Evolutionary conservation across 176 grass and related monocot species (phyloP).

Genomic region (Typha latifolia): DNA sequence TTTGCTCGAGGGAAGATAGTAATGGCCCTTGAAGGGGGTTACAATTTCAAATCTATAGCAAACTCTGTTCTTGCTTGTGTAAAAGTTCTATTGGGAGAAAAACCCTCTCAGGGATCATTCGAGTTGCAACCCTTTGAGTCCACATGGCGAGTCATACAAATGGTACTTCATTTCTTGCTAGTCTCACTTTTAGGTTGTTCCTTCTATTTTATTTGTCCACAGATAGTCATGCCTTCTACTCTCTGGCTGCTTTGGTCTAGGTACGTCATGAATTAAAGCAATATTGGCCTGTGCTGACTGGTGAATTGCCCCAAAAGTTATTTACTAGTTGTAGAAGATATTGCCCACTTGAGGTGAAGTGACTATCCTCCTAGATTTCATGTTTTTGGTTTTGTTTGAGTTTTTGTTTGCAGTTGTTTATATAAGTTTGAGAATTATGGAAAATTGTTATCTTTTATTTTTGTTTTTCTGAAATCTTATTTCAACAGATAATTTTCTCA

Average conservation of each 20-base stretch:
- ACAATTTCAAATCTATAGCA: conserved; percentile 83
- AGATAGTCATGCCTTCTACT: conserved; percentile 10
- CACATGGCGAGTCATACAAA: conserved; percentile 72
- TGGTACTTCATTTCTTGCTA: conserved; percentile 38
- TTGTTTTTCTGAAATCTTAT: no score
- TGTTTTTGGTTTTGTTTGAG: conserved; percentile 22
- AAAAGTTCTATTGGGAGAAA: conserved; percentile 70
- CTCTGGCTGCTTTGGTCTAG: conserved; percentile 24
- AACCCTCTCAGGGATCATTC: conserved; percentile 28
- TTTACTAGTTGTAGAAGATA: conserved; percentile 24
- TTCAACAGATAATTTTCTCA: no score
- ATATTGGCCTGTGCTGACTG: conserved; percentile 65
- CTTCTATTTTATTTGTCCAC: conserved; percentile 8
- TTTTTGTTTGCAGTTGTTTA: neutral
- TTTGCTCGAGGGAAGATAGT: conserved; percentile 94
- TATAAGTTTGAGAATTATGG: no score
- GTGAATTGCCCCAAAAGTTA: conserved; percentile 47
- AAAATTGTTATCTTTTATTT: no score
- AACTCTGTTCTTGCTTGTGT: conserved; percentile 84
- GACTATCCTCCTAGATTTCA: conserved; percentile 4
- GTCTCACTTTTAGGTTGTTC: conserved; percentile 23
- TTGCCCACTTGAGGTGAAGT: conserved; percentile 36
- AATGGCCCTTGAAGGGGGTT: conserved; percentile 91
- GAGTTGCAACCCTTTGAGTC: conserved; percentile 56
- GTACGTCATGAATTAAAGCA: conserved; percentile 81